These are phyloP conservation scores for Boletus huronensis DNA, from an alignment of 768 basidiomycete species.

Conservation along the genomic window DNA sequence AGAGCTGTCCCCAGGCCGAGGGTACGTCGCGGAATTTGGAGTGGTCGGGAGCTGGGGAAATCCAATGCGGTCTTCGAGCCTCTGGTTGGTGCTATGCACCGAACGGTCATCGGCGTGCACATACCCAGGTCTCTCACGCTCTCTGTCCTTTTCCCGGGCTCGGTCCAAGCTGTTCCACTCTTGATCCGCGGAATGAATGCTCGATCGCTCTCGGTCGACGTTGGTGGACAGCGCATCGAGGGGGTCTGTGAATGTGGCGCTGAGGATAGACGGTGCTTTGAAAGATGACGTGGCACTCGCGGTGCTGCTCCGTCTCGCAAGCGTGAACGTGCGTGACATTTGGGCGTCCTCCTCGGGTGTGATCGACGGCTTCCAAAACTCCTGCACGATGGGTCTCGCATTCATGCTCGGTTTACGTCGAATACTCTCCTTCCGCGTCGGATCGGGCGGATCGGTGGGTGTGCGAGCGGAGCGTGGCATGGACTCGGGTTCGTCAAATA, in stretches of 20 bases:
- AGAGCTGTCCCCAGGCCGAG: constrained; percentile 11
- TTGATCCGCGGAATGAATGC: constrained; percentile 26
- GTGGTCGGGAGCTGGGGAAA: constrained; percentile 4
- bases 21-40: constrained; percentile 13
- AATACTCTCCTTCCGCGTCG: constrained; percentile 25
- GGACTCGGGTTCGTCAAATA: constrained; percentile 31
- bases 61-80: constrained; percentile 17
- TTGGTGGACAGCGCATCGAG: constrained; percentile 18
- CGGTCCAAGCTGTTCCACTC: constrained; percentile 28
- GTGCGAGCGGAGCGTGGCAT: constrained; percentile 20
- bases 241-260: constrained; percentile 35
- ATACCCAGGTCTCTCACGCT: constrained; percentile 19
- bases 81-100: constrained; percentile 8
- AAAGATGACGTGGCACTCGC: constrained; percentile 49
- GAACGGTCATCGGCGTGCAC: constrained; percentile 25
- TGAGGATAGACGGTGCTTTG: constrained; percentile 40
- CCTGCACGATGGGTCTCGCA: constrained; percentile 36
- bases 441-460: constrained; percentile 21
- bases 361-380: constrained; percentile 49
- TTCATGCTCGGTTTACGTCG: constrained; percentile 34
- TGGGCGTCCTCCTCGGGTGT: constrained; percentile 44
- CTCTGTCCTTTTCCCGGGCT: constrained; percentile 23
- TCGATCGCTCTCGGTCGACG: constrained; percentile 26
- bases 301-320: constrained; percentile 46
- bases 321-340: constrained; percentile 38